These are phyloP conservation scores for Diaporthe vexans DNA, from an alignment of 2,329 filamentous ascomycete species.

Conservation along the genomic window DNA sequence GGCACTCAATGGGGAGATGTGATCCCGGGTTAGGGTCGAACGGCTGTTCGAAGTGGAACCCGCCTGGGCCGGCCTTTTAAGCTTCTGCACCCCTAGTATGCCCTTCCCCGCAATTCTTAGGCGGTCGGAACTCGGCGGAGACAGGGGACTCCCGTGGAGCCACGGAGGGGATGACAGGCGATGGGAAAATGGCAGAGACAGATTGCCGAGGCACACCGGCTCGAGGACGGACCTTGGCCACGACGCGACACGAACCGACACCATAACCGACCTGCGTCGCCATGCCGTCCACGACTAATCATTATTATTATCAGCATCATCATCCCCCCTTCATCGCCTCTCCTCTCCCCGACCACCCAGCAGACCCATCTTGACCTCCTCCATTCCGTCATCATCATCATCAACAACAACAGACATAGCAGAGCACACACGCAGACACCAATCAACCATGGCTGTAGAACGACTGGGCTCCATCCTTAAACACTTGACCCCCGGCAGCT, in stretches of 20 bases:
- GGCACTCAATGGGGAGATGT: too few relatives aligned
- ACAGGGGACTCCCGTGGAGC: constrained; percentile 21
- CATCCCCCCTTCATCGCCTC: background rate
- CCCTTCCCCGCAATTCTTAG: constrained; percentile 19
- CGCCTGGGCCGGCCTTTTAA: background rate
- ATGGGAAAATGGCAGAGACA: constrained; percentile 15
- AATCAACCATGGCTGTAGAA: constrained; percentile 78
- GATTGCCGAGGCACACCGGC: constrained; percentile 36
- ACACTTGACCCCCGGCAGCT: constrained; percentile 83
- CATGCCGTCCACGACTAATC: constrained; percentile 25
- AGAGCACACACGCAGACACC: constrained; percentile 46
- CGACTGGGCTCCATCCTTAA: constrained; percentile 89
- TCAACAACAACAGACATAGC: background rate
- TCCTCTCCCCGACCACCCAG: background rate
- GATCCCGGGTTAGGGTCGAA: background rate
- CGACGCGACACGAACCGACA: constrained; percentile 33
- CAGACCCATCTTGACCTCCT: background rate
- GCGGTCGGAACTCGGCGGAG: constrained; percentile 7
- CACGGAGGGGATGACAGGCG: constrained; percentile 10
- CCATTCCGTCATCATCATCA: too few relatives aligned
- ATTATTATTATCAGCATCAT: background rate
- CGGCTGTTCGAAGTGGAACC: background rate
- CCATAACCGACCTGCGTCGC: constrained; percentile 22
- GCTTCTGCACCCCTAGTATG: background rate
- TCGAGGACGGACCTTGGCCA: constrained; percentile 26